Percentiles rank a stretch among this genome's conserved stretches.
phyloP scores from a whole-genome alignment of 2,329 filamentous ascomycete species.

The Fusarium buharicum region DNA sequence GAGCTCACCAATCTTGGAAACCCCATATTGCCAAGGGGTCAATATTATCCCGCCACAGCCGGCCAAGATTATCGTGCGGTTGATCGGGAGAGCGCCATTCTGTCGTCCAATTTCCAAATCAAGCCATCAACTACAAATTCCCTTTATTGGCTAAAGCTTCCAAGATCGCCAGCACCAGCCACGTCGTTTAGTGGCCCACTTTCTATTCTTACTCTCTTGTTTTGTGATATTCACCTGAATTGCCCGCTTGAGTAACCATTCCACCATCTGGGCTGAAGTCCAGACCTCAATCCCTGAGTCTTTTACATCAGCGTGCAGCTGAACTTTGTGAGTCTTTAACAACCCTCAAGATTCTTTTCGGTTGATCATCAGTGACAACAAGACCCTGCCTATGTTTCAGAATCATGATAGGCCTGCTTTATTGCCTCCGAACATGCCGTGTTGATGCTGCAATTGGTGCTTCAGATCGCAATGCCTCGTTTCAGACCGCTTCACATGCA shows the following conservation, averaged over 20 bases:
- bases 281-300: constrained; percentile 9
- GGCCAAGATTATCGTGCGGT: constrained; percentile 13
- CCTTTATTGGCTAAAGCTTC: constrained; percentile 11
- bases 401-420: constrained; percentile 21
- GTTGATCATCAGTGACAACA: constrained; percentile 16
- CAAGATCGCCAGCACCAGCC: constrained; percentile 34
- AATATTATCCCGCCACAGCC: constrained; percentile 15
- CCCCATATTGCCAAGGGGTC: constrained; percentile 21
- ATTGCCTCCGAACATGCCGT: constrained; percentile 10
- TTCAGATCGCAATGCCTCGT: constrained; percentile 23
- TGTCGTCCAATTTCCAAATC: constrained; percentile 12
- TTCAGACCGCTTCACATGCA: constrained; percentile 21
- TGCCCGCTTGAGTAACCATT: constrained; percentile 16
- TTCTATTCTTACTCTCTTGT: constrained; percentile 32
- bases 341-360: constrained; percentile 8
- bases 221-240: constrained; percentile 17
- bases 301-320: constrained; percentile 31
- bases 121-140: constrained; percentile 7
- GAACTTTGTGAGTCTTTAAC: constrained; percentile 3
- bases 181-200: constrained; percentile 29
- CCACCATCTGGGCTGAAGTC: constrained; percentile 13
- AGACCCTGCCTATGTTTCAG: constrained; percentile 32
- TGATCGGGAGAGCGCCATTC: constrained; percentile 6
- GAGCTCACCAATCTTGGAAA: constrained; percentile 29
- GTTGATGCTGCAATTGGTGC: constrained; percentile 15